Evolutionary conservation across 1,139 yeast species (phyloP).

Genomic region (Protomyces lactucae-debilis): DNA sequence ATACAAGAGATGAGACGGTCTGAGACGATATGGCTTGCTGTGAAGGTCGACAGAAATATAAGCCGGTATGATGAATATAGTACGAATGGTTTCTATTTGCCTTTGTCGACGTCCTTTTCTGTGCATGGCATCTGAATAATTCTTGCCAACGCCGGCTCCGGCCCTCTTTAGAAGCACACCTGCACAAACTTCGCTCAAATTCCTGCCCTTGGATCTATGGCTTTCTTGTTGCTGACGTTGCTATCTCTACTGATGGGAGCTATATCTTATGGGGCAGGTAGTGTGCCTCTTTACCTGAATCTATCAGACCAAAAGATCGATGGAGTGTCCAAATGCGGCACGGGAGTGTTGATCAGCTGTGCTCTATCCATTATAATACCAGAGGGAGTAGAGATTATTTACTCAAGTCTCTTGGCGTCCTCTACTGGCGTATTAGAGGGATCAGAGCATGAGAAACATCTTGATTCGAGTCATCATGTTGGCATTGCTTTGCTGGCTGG

Average conservation of each 20-base stretch:
- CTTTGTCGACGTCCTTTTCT: too few relatives aligned
- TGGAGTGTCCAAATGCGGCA: conserved; percentile 49
- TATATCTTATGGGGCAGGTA: not conserved
- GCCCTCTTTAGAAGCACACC: too few relatives aligned
- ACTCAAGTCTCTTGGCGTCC: conserved; percentile 30
- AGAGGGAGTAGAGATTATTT: conserved; percentile 57
- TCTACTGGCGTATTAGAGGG: too few relatives aligned
- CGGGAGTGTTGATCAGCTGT: conserved; percentile 62
- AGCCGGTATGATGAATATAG: too few relatives aligned
- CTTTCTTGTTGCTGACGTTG: too few relatives aligned
- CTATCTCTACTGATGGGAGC: not conserved
- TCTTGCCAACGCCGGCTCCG: too few relatives aligned
- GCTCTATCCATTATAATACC: conserved; percentile 63
- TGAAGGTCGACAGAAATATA: too few relatives aligned
- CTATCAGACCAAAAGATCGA: not conserved
- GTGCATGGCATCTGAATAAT: too few relatives aligned
- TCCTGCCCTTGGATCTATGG: too few relatives aligned
- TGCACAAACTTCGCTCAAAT: too few relatives aligned
- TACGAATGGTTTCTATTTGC: too few relatives aligned
- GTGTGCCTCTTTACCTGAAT: not conserved
- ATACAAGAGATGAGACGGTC: not conserved
- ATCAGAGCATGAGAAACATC: too few relatives aligned
- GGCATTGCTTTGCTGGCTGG: conserved; percentile 48
- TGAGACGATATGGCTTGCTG: not conserved
- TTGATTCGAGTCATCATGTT: conserved; percentile 26